phyloP scores from a whole-genome alignment of 164 flowering plant genomes.

The Saururus chinensis region DNA sequence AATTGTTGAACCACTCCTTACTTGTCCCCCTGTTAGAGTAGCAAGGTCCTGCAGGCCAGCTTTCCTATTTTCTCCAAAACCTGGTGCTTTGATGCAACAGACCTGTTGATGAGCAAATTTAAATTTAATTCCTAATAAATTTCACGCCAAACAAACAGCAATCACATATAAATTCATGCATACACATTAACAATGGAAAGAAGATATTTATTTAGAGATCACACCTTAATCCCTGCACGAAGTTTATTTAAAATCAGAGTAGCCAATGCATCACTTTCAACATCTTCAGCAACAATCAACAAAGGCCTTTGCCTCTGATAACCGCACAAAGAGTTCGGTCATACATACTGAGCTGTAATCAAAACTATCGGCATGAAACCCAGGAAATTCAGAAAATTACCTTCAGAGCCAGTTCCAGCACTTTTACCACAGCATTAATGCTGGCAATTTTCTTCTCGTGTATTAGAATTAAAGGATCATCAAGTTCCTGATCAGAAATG shows the following conservation, averaged over 20 bases:
- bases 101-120: constrained; percentile 30
- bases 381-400: constrained; percentile 20
- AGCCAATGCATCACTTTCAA: constrained; percentile 93
- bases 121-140: too few species aligned
- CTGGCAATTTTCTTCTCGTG: constrained; percentile 87
- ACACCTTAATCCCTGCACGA: constrained; percentile 91
- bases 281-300: constrained; percentile 84
- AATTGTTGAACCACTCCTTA: constrained; percentile 7
- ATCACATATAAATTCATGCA: too few species aligned
- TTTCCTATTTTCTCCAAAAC: constrained; percentile 95
- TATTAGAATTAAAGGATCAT: constrained; percentile 78
- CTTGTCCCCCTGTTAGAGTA: constrained; percentile 67
- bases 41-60: constrained; percentile 77
- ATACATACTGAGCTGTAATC: neutral
- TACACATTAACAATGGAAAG: neutral
- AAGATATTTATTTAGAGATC: neutral
- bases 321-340: neutral
- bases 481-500: constrained; percentile 53
- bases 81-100: constrained; percentile 96
- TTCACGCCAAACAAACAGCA: too few species aligned
- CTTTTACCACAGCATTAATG: constrained; percentile 74
- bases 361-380: neutral
- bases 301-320: constrained; percentile 81
- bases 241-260: constrained; percentile 83
- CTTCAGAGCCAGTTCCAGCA: constrained; percentile 80